Conservation (phyloP, 805 yeast genomes). For the Priceomyces castillae region DNA sequence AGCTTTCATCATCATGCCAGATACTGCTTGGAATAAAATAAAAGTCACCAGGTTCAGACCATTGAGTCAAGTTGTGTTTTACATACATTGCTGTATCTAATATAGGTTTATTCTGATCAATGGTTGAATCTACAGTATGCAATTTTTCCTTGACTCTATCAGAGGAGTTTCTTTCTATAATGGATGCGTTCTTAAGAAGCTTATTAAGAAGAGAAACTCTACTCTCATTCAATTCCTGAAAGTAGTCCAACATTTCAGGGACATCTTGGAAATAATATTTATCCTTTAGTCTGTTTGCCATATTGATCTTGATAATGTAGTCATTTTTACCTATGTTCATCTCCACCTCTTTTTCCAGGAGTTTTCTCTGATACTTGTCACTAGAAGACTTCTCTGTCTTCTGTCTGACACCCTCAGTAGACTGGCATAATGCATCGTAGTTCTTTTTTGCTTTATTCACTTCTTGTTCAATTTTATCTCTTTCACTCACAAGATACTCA, state of each 20-base stretch:
- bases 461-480: conserved; percentile 51
- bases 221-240: conserved; percentile 80
- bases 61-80: conserved; percentile 71
- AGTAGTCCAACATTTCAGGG: conserved; percentile 82
- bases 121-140: conserved; percentile 50
- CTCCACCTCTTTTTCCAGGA: conserved; percentile 61
- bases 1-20: conserved; percentile 94
- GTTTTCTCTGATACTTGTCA: conserved; percentile 51
- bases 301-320: conserved; percentile 74
- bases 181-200: conserved; percentile 59
- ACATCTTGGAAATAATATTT: conserved; percentile 89
- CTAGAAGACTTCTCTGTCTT: conserved; percentile 60
- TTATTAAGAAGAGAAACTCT: conserved; percentile 71
- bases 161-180: conserved; percentile 51
- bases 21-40: conserved; percentile 83
- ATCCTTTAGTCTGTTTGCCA: conserved; percentile 89
- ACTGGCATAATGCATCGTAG: conserved; percentile 79
- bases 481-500: conserved; percentile 50
- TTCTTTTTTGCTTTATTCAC: conserved; percentile 63
- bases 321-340: conserved; percentile 89
- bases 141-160: conserved; percentile 51
- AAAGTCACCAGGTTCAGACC: conserved; percentile 88
- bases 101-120: conserved; percentile 66
- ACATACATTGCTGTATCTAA: conserved; percentile 88
- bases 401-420: conserved; percentile 76